A percentile compares a stretch with the other conserved stretches of the same genome.
Conservation (phyloP, 345 rosid genomes). For the Populus nigra region DNA sequence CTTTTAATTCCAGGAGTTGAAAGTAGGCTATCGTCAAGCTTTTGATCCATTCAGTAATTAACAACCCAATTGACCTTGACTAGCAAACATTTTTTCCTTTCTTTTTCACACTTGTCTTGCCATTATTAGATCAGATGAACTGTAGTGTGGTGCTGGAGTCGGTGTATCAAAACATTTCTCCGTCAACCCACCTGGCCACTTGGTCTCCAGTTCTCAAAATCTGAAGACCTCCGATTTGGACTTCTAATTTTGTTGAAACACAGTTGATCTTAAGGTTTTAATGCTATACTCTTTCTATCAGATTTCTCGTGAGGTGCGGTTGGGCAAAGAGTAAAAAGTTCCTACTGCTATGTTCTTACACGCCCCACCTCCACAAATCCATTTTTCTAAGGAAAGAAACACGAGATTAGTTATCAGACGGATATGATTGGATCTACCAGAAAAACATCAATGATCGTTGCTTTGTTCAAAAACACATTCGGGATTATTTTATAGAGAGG, state of each 20-base stretch:
- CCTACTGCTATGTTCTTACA: neutral
- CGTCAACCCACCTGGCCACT: too few relatives aligned
- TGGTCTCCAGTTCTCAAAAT: too few relatives aligned
- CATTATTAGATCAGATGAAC: neutral
- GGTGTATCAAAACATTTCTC: too few relatives aligned
- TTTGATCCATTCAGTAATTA: neutral
- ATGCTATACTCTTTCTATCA: too few relatives aligned
- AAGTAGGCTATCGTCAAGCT: neutral
- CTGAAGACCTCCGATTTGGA: too few relatives aligned
- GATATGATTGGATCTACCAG: slow-evolving; percentile 18
- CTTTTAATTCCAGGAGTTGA: neutral
- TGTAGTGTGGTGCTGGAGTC: neutral
- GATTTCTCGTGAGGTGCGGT: too few relatives aligned
- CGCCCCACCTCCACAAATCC: neutral
- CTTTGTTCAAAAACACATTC: neutral
- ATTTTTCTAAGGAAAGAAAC: neutral
- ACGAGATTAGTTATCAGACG: neutral
- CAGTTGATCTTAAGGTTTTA: too few relatives aligned
- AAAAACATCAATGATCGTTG: neutral
- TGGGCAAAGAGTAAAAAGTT: too few relatives aligned
- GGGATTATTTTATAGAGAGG: neutral
- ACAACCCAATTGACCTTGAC: neutral
- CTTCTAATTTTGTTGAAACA: too few relatives aligned
- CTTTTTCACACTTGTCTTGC: neutral
- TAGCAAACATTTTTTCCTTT: neutral